Base-by-base conservation (phyloP, 225 moss, liverwort and hornwort species). In the Climacium dendroides region DNA sequence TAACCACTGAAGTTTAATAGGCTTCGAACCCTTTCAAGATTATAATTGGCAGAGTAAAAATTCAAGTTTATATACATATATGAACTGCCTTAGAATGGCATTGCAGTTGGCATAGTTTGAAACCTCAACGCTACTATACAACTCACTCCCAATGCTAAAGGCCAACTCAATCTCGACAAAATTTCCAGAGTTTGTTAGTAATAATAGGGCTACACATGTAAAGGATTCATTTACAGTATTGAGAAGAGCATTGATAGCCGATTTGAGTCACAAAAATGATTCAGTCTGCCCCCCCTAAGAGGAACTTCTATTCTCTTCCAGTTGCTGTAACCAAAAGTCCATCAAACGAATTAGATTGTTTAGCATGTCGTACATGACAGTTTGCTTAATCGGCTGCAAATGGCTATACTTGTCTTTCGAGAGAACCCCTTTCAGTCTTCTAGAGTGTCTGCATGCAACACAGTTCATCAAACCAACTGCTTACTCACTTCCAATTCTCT, bases 321-420 rank as follows among this genome's bases (percentile, higher is more conserved):
- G 10, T 74, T 67, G 24, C 39, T 77, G 69, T 53, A 85, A 45
- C 65, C 74, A 84, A 47, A 73, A 74, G 28, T 77, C 30, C 70
- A 55, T 74, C 59, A 70, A 85, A 73, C 45, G 19, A 58, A 63
- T 58, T 50, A 74, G n/a, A 67, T 73, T 78, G 57, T 82, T 82
- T 85, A 88, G 90, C 77, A 85, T 78, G 73, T 69, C 86, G 83
- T 89, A 94, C 92, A 88, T 91, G 82, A 78, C 57, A 83, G 78
- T 78, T 72, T 79, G 91, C 85, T 85, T 90, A 63, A 79, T 90
- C 81, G 63, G 60, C 78, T 89, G 86, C 35, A 74, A 48, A 61
- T 74, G 85, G 34, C 84, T 81, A 29, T 63, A 77, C 45, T 90
- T 91, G 70, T 88, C 80, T 90, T 45, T 88, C 74, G 78, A 85